These are phyloP conservation scores for Geranomyces michiganensis DNA, from an alignment of 192 early-diverging fungal species.

Conservation along the genomic window DNA sequence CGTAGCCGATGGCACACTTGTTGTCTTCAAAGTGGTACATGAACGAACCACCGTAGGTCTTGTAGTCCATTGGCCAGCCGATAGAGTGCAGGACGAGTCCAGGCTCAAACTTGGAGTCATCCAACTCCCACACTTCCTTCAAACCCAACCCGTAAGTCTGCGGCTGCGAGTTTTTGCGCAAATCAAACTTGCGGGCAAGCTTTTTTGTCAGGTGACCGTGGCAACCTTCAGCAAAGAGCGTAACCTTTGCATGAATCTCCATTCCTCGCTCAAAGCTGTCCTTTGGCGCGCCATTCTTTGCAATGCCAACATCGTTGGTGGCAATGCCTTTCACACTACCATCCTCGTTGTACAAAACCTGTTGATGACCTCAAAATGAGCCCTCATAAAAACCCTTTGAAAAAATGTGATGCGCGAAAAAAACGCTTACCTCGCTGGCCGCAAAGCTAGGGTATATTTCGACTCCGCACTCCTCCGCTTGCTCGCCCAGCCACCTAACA, in stretches of 20 bases:
- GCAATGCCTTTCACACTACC: conserved; percentile 91
- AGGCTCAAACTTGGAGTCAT: conserved; percentile 77
- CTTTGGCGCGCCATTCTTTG: conserved; percentile 85
- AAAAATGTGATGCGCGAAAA: no score
- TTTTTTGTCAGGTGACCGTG: conserved; percentile 95
- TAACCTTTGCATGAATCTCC: conserved; percentile 91
- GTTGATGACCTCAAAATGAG: no score
- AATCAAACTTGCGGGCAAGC: conserved; percentile 81
- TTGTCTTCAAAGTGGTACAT: conserved; percentile 95
- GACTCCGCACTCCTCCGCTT: conserved; percentile 94
- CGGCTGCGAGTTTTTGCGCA: conserved; percentile 81
- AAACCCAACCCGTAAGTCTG: conserved; percentile 96
- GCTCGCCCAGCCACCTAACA: conserved; percentile 93
- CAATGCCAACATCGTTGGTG: conserved; percentile 93
- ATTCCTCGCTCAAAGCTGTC: conserved; percentile 93
- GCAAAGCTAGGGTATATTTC: conserved; percentile 94
- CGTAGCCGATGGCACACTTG: conserved; percentile 82
- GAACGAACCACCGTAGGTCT: conserved; percentile 94
- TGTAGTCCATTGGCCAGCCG: conserved; percentile 88
- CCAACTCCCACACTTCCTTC: conserved; percentile 97
- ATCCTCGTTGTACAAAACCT: conserved; percentile 87
- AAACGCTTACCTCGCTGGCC: conserved; percentile 71
- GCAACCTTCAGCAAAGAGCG: conserved; percentile 97
- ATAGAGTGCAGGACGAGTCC: conserved; percentile 85
- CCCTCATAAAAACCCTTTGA: no score